A percentile compares a stretch with the other conserved stretches of the same genome.
These are phyloP conservation scores for Rutstroemia sp. DNA, from an alignment of 2,329 filamentous ascomycete species.

Conservation along the genomic window DNA sequence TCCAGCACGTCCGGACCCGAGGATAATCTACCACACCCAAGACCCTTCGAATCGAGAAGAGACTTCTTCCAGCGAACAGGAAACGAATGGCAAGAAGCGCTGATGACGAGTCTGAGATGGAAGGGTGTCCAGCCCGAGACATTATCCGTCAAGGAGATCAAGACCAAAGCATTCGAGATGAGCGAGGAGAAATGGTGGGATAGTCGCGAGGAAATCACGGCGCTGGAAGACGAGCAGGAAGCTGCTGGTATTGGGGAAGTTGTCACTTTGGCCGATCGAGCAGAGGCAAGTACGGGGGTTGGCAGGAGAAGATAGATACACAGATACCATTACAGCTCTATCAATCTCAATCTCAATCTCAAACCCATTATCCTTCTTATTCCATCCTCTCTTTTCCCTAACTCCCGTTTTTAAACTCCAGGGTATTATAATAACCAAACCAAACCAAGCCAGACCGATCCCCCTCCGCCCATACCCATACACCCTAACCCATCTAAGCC, in stretches of 20 bases:
- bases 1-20: conserved; percentile 17
- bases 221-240: conserved; percentile 91
- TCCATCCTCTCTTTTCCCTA: neutral
- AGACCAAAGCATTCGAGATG: conserved; percentile 80
- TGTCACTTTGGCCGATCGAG: conserved; percentile 73
- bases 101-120: conserved; percentile 68
- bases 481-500: conserved; percentile 13
- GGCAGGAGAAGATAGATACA: conserved; percentile 21
- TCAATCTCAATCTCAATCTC: neutral
- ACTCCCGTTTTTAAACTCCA: neutral
- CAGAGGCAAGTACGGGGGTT: conserved; percentile 32
- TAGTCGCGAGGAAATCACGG: conserved; percentile 85
- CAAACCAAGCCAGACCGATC: neutral
- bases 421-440: neutral
- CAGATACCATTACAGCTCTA: neutral
- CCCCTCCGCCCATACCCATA: neutral
- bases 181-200: conserved; percentile 99
- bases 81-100: conserved; percentile 81
- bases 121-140: conserved; percentile 60
- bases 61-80: conserved; percentile 90
- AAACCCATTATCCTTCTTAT: too few species aligned
- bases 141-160: conserved; percentile 80
- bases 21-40: conserved; percentile 30
- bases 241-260: conserved; percentile 82
- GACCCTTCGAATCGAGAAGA: conserved; percentile 71